Base-by-base conservation (phyloP, 116 monocot genomes). In the Cymodocea nodosa region DNA sequence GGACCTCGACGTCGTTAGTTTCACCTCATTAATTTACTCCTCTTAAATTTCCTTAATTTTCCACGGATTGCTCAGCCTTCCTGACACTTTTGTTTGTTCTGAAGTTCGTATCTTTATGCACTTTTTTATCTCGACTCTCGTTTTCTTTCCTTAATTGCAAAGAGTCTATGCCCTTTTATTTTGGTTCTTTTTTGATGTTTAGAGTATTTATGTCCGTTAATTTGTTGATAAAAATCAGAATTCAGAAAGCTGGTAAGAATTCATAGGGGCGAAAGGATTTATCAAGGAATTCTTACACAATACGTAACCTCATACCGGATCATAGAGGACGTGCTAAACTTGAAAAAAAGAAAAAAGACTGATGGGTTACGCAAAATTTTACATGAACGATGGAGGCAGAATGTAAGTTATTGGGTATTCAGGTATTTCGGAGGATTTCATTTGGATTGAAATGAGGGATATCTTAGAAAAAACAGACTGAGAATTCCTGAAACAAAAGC, bases 1-100 rank as follows among this genome's bases (percentile, higher is more conserved):
- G 65, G 23, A 53, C 63, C 50, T 74, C 56, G 93, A 93, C 40
- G 83, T 93, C 60, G 93, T 93, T 6, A 49, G 74, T 10, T 44
- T 44, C 44, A 5, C 44, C 44, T 44, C 44, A 1, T 44, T 7
- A 1, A 6, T 8, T 40, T 40, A 30, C 44, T 44, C 8, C 44
- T 44, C 44, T 44, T 44, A 44, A 44, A 44, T 8, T 8, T 68
- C 62, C 44, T 18, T 57, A 51, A 14, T 25, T 6, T 37, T 52
- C 14, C 18, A 10, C 18, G 10, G 15, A 16, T 50, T n/a, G 15
- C 60, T 54, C 48, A 6, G 19, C 4, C 23, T 58, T 58, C 6
- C 50, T 0, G 7, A 8, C n/a, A 52, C n/a, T 35, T 64, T 40
- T 4, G 70, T 68, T 9, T 14, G 49, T 7, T 40, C 34, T 62